Percentiles rank a stretch among this genome's conserved stretches.
phyloP scores from a whole-genome alignment of 2,329 filamentous ascomycete species.

The Monosporascus sp. region DNA sequence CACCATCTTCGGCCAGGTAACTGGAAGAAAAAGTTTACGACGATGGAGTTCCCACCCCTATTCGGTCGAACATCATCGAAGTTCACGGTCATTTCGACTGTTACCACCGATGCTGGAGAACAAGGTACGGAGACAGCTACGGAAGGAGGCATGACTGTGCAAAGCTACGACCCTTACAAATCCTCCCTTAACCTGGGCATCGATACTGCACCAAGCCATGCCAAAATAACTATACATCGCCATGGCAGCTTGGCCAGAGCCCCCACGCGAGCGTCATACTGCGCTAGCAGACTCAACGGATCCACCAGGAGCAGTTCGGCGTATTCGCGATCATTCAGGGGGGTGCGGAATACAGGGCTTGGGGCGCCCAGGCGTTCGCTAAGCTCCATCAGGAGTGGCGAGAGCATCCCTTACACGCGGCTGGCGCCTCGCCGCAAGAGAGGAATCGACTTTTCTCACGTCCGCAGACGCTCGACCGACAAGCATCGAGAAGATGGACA shows the following conservation, averaged over 20 bases:
- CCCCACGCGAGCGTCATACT: conserved; percentile 19
- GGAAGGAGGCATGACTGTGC: conserved; percentile 37
- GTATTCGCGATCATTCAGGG: conserved; percentile 15
- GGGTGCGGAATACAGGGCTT: conserved; percentile 25
- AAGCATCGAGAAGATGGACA: conserved; percentile 7
- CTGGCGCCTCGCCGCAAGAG: conserved; percentile 44
- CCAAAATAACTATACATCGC: conserved; percentile 65
- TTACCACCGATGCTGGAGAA: conserved; percentile 40
- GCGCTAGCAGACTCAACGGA: conserved; percentile 29
- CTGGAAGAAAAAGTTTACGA: conserved; percentile 57
- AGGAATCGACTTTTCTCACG: conserved; percentile 49
- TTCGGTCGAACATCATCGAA: conserved; percentile 50
- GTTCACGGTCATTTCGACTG: conserved; percentile 62
- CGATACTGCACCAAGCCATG: conserved; percentile 50
- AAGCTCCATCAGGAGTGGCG: conserved; percentile 44
- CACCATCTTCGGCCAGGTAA: conserved; percentile 65
- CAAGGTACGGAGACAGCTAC: conserved; percentile 32
- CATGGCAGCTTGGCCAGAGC: conserved; percentile 29
- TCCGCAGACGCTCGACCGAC: conserved; percentile 32
- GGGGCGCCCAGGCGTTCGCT: conserved; percentile 37
- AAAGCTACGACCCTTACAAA: conserved; percentile 81
- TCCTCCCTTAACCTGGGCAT: conserved; percentile 50
- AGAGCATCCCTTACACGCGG: conserved; percentile 37
- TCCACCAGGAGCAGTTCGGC: conserved; percentile 29
- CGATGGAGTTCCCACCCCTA: conserved; percentile 50